Evolutionary conservation across 176 grass and related monocot species (phyloP).

Genomic region (Pharus latifolius): DNA sequence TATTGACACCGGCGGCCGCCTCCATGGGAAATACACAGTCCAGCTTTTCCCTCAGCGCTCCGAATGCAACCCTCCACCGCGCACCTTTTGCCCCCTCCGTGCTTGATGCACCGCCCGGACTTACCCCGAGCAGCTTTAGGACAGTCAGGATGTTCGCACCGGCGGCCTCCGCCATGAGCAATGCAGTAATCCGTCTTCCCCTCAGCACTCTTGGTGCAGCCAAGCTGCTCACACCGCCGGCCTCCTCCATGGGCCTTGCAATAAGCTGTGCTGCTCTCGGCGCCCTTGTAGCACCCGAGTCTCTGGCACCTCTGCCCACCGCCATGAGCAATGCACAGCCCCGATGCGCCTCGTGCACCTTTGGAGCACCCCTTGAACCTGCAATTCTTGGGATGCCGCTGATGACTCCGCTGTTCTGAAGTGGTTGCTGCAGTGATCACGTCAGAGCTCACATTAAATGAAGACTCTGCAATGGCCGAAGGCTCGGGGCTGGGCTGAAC

Average conservation of each 20-base stretch:
- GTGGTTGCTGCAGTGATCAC: conserved; percentile 25
- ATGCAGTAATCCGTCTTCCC: conserved; percentile 68
- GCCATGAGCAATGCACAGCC: conserved; percentile 61
- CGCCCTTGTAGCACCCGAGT: conserved; percentile 56
- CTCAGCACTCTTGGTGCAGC: conserved; percentile 62
- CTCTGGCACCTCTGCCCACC: conserved; percentile 64
- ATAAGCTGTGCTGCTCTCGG: conserved; percentile 54
- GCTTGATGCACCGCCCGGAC: conserved; percentile 55
- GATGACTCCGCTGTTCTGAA: conserved; percentile 32
- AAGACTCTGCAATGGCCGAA: conserved; percentile 41
- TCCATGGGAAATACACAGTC: conserved; percentile 62
- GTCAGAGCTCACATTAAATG: conserved; percentile 45
- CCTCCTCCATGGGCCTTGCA: conserved; percentile 68
- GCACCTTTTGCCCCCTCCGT: conserved; percentile 64
- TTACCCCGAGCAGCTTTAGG: conserved; percentile 59
- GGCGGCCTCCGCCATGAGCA: conserved; percentile 49
- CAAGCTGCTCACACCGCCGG: conserved; percentile 47
- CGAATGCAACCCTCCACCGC: conserved; percentile 36
- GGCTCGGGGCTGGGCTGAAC: conserved; percentile 46
- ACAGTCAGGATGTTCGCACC: conserved; percentile 41
- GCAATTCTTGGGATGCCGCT: conserved; percentile 53
- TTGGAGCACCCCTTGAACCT: conserved; percentile 65
- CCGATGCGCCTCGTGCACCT: conserved; percentile 54
- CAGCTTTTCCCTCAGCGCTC: conserved; percentile 57
- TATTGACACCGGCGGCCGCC: conserved; percentile 54